Percentiles rank a stretch among this genome's conserved stretches.
Evolutionary conservation across 108 stramenopile species (phyloP).

Genomic region (Chaetoceros tenuissimus): DNA sequence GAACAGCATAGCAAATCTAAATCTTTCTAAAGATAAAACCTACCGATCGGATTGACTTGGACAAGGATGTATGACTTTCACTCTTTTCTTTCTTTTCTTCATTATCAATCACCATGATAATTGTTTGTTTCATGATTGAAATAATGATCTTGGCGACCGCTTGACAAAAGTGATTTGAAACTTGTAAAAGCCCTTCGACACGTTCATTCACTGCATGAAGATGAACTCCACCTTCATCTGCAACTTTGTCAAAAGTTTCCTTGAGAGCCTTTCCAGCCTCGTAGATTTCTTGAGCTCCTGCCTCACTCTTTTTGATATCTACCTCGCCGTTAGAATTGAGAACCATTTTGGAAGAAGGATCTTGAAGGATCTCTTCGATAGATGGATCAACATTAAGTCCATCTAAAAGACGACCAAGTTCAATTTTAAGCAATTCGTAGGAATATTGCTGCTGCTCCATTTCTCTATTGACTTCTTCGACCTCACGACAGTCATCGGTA

Average conservation of each 20-base stretch:
- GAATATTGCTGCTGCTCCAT: conserved; percentile 86
- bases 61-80: conserved; percentile 73
- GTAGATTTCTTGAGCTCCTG: conserved; percentile 67
- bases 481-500: conserved; percentile 80
- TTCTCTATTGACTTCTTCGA: conserved; percentile 86
- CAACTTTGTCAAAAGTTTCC: conserved; percentile 65
- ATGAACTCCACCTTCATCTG: conserved; percentile 75
- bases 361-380: conserved; percentile 52
- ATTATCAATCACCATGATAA: conserved; percentile 44
- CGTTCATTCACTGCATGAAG: conserved; percentile 71
- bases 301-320: conserved; percentile 64
- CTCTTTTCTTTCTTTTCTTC: conserved; percentile 61
- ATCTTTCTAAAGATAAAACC: conserved; percentile 9
- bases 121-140: conserved; percentile 78
- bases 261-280: conserved; percentile 72
- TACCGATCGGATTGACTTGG: conserved; percentile 76
- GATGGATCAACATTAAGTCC: conserved; percentile 57
- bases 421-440: conserved; percentile 63
- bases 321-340: conserved; percentile 60
- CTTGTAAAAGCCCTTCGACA: conserved; percentile 41
- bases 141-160: conserved; percentile 74
- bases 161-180: conserved; percentile 63
- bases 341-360: conserved; percentile 67
- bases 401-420: conserved; percentile 61
- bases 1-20: background rate